phyloP scores from a whole-genome alignment of 768 basidiomycete species.

The Phlegmacium glaucopus region DNA sequence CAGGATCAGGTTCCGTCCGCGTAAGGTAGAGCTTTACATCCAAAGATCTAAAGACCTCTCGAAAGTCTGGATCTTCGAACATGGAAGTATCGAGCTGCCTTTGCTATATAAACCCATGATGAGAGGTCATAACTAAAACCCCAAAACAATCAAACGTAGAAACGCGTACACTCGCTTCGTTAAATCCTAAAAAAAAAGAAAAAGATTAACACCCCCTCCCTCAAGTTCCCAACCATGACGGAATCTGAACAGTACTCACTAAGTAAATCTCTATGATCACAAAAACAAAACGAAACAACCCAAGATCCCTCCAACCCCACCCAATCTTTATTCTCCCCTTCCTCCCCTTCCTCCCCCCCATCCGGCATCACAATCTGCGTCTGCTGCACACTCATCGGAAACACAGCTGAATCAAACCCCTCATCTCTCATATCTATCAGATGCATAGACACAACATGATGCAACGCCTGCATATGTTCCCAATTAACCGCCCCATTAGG shows the following conservation, averaged over 20 bases:
- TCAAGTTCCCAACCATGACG: not conserved
- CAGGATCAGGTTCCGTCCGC: slow-evolving; percentile 39
- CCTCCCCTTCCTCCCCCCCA: slow-evolving; percentile 30
- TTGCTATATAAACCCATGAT: slow-evolving; percentile 1
- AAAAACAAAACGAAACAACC: slow-evolving; percentile 64
- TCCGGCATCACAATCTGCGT: slow-evolving; percentile 48
- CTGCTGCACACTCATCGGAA: slow-evolving; percentile 49
- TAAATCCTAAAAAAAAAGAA: slow-evolving; percentile 40
- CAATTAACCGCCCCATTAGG: slow-evolving; percentile 52
- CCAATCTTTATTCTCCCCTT: slow-evolving; percentile 45
- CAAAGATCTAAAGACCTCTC: slow-evolving; percentile 50
- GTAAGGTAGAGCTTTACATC: slow-evolving; percentile 43
- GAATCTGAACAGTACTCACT: slow-evolving; percentile 38
- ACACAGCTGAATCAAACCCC: slow-evolving; percentile 31
- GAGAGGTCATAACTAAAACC: not conserved
- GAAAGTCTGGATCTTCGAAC: slow-evolving; percentile 48
- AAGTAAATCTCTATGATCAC: slow-evolving; percentile 63
- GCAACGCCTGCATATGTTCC: slow-evolving; percentile 53
- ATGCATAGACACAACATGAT: slow-evolving; percentile 54
- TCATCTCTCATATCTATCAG: slow-evolving; percentile 38
- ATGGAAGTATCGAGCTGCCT: slow-evolving; percentile 37
- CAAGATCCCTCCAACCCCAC: slow-evolving; percentile 57
- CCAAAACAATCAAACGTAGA: not conserved
- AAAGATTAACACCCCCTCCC: not conserved
- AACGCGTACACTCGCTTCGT: slow-evolving; percentile 34